Conservation (phyloP, 805 yeast genomes). For the Ogataea pignaliae region DNA sequence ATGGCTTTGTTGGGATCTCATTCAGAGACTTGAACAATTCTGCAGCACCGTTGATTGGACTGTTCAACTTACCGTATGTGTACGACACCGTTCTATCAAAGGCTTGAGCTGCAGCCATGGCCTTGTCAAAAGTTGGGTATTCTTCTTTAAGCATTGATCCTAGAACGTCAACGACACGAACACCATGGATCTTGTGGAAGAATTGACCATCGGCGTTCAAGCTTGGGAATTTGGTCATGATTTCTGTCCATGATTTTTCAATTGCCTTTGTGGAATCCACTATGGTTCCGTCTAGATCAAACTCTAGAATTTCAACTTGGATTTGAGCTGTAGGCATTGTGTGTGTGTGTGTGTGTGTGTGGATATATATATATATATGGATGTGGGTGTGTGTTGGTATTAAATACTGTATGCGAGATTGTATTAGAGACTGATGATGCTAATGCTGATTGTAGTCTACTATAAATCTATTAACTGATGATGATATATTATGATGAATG, state of each 20-base stretch:
- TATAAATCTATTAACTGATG: too few relatives aligned
- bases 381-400: too few relatives aligned
- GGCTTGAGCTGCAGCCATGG: slow-evolving; percentile 14
- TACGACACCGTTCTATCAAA: slow-evolving; percentile 69
- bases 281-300: slow-evolving; percentile 86
- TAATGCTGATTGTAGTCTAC: too few relatives aligned
- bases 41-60: slow-evolving; percentile 72
- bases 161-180: slow-evolving; percentile 76
- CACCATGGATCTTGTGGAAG: slow-evolving; percentile 74
- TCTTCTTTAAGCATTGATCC: slow-evolving; percentile 57
- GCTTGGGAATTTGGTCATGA: slow-evolving; percentile 64
- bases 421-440: too few relatives aligned
- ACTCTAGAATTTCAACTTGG: slow-evolving; percentile 35
- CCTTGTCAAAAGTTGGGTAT: slow-evolving; percentile 12
- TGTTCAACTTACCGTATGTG: slow-evolving; percentile 67
- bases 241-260: slow-evolving; percentile 76
- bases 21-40: slow-evolving; percentile 50
- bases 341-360: not conserved
- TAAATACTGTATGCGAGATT: too few relatives aligned
- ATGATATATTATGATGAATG: too few relatives aligned
- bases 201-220: slow-evolving; percentile 39
- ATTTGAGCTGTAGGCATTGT: slow-evolving; percentile 8
- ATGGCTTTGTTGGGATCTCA: slow-evolving; percentile 46
- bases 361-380: not conserved
- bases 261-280: slow-evolving; percentile 81